A percentile compares a stretch with the other conserved stretches of the same genome.
These are phyloP conservation scores for Aspergillus hiratsukae DNA, from an alignment of 2,329 filamentous ascomycete genomes.

Conservation along the genomic window DNA sequence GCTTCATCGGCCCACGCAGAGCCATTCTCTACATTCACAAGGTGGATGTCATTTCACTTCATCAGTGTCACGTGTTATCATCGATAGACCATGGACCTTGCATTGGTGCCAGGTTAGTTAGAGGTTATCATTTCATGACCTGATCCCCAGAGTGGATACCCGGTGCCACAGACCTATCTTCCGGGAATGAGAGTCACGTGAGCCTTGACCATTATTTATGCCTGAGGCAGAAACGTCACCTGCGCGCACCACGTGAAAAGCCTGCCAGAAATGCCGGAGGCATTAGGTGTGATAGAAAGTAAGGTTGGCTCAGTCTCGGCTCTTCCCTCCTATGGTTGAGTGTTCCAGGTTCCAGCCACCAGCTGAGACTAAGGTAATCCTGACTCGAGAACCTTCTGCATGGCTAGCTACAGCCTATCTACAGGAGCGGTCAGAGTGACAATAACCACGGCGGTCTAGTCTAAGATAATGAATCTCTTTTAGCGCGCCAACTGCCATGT, in stretches of 20 bases:
- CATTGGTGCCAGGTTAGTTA: background rate
- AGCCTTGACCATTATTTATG: fast-evolving
- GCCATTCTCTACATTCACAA: conserved; percentile 28
- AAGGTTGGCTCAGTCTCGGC: background rate
- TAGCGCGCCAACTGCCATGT: background rate
- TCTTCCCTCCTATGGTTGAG: too few relatives aligned
- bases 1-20: conserved; percentile 35
- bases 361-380: too few relatives aligned
- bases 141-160: background rate
- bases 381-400: too few relatives aligned
- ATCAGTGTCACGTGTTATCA: background rate
- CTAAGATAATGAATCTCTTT: background rate
- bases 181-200: background rate
- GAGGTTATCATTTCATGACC: background rate
- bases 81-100: background rate
- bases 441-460: background rate
- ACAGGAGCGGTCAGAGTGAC: too few relatives aligned
- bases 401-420: too few relatives aligned
- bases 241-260: background rate
- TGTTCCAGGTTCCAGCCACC: background rate
- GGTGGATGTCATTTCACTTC: conserved; percentile 17
- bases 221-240: background rate
- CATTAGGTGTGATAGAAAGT: background rate
- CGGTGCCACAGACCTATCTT: background rate
- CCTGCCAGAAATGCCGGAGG: background rate